These are phyloP conservation scores for Aspergillus tubingensis DNA, from an alignment of 2,329 filamentous ascomycete species.

Conservation along the genomic window DNA sequence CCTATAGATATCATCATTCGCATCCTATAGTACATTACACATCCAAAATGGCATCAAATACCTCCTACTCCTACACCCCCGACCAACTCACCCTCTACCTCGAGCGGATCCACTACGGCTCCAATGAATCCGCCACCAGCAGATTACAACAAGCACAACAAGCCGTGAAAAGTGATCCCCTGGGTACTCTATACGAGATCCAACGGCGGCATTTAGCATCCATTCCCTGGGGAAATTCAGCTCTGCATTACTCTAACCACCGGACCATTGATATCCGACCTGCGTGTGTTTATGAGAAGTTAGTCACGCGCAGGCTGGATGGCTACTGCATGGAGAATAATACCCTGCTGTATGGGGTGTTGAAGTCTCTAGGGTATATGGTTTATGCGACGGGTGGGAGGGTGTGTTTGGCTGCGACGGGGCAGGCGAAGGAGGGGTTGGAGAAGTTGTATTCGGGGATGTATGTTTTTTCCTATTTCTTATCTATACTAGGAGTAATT, in stretches of 20 bases:
- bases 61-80: conserved; percentile 31
- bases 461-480: conserved; percentile 31
- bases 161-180: conserved; percentile 31
- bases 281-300: conserved; percentile 54
- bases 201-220: conserved; percentile 49
- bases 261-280: conserved; percentile 53
- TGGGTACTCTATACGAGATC: conserved; percentile 35
- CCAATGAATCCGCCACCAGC: conserved; percentile 12
- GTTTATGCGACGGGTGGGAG: conserved; percentile 60
- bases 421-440: conserved; percentile 9
- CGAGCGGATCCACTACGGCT: conserved; percentile 29
- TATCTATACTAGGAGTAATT: not conserved
- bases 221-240: conserved; percentile 60
- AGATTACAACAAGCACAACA: conserved; percentile 31
- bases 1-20: too few species aligned
- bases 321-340: conserved; percentile 67
- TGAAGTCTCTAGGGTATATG: conserved; percentile 54
- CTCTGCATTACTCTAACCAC: conserved; percentile 56
- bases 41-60: not conserved
- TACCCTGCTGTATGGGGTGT: conserved; percentile 52
- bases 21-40: too few species aligned
- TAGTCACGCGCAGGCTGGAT: conserved; percentile 53
- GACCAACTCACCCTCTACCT: conserved; percentile 42
- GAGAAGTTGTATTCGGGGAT: conserved; percentile 50
- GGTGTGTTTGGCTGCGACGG: conserved; percentile 39